Evolutionary conservation across 768 basidiomycete genomes (phyloP), one percentile per base, ranked within the genome.

Genomic region (Lactifluus subvellereus): DNA sequence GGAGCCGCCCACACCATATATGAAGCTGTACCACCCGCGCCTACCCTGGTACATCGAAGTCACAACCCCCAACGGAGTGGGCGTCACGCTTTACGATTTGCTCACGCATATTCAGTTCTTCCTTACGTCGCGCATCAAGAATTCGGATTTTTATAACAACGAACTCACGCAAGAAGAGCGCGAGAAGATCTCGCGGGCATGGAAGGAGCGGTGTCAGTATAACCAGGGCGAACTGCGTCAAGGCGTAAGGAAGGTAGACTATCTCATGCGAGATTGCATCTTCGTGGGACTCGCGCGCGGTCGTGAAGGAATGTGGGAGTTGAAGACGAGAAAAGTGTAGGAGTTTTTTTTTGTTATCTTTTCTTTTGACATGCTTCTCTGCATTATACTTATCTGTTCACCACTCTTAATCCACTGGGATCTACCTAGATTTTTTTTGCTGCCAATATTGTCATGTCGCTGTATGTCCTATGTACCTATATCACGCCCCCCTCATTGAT

Each of bases 21-120:
- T 88, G 75, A 82, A 84, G 13, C 68, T 88, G 54, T 83, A 78
- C 68, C 84, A 86, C 71, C 72, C 79, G 0, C 74, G 76, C 40
- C 73, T 86, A 0, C 87, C 87, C 0, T 89, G 87, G 87, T 85
- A 81, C 72, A 79, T 89, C 70, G 86, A 88, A 66, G 75, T 87
- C 18, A 68, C 69, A 27, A 72, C 78, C 45, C 66, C 66, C 32
- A 76, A 79, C 47, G 77, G 78, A 2, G 73, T 80, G 27, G 86
- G 85, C n/a, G 77, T 87, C 58, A 84, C 84, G 6, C 73, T 88
- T 3, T 73, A 74, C 38, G 84, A 88, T 63, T 74, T 89, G 16
- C 72, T 88, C 55, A 61, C 67, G 37, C 78, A 80, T 62, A 71
- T 87, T 51, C 79, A 75, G 55, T 59, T 56, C 27, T 74, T 78